Base-by-base conservation (phyloP, 768 basidiomycete genomes). In the Amanita thiersii region DNA sequence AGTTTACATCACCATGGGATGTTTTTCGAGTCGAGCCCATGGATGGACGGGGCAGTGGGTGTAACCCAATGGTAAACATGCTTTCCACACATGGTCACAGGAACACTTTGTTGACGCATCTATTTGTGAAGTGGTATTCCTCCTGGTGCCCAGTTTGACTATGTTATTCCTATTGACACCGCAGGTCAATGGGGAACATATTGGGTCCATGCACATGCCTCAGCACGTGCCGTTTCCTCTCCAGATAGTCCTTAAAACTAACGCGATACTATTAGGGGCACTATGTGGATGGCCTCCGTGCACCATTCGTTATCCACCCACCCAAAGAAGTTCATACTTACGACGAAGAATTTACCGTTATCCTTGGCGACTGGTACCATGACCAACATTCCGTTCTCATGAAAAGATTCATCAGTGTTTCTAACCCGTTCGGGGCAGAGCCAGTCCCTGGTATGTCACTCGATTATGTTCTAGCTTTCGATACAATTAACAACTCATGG, bases 361-460 rank as follows among this genome's bases (percentile, higher is more conserved):
- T 91, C 45, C 65, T 97, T 1, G 75, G 79, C 4, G 93, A 97
- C 58, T 98, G 94, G 93, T 97, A 97, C 55, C 90, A 96, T 55
- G 57, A 79, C 4, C 69, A 88, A 56, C 86, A 90, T 46, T 35
- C 61, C 1, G 66, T 59, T 6, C 72, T 94, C 24, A 37, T 86
- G 39, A 57, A 77, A 18, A 58, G 73, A 24, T 93, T 89, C 60
- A 62, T 91, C 56, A 81, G 60, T 54, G 69, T 78, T 30, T 64
- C 71, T 5, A 86, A 94, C 58, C 92, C 92, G 0, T 75, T 73
- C 17, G 92, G 91, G 14, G 79, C 80, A 0, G 92, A 97, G 55
- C 92, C 92, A 15, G 73, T 94, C 10, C 91, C 91, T n/a, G 71
- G 87, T 81, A 47, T 43, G 66, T 50, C 21, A 3, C 26, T 21